Base-by-base conservation (phyloP, 164 flowering plant species). In the Cinnamomum micranthum region DNA sequence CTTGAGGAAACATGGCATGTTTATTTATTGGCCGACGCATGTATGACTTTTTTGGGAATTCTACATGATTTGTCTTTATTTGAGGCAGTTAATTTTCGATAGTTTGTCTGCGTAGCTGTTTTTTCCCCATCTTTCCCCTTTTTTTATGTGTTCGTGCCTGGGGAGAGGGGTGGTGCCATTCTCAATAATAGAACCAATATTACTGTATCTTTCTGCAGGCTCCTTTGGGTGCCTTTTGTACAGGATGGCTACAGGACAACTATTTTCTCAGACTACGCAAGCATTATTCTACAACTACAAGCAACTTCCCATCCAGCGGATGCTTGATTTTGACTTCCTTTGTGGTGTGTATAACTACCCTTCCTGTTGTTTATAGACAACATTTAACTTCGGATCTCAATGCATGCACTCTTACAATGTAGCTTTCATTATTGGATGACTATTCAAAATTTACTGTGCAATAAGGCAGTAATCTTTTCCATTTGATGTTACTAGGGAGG, bases 281-380 rank as follows among this genome's bases (percentile, higher is more conserved):
- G 99, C 99, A 60, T 79, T 95, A 70, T 95, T 95, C 80, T 95
- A 92, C 81, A 95, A 95, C 81, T 95, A 91, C 78, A 95, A 95
- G 86, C 97, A 93, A 73, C 97, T 95, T 73, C 99, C 98, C 2
- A 89, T 95, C 63, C 98, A 95, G 77, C 91, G 97, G 79, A 95
- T 95, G 99, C 98, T 95, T 81, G 99, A 95, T 82, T 95, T 95
- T 80, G 99, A 95, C 81, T 95, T 95, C 80, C 95, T 95, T 71
- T 95, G 99, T 71, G 98, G 98, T 93, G 69, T 50, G 90, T 73
- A 64, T 64, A 9, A 2, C 22, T 70, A 25, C 14, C 60, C 19
- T 51, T 62, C 6, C 58, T 60, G 2, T 75, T 59, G 9, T 52
- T 60, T 58, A 24, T n/a, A 15, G 41, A 15, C 12, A 59, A 19